These are phyloP conservation scores for Erythrobasidium hasegawianum DNA, from an alignment of 1,284 basidiomycete species.

Conservation along the genomic window DNA sequence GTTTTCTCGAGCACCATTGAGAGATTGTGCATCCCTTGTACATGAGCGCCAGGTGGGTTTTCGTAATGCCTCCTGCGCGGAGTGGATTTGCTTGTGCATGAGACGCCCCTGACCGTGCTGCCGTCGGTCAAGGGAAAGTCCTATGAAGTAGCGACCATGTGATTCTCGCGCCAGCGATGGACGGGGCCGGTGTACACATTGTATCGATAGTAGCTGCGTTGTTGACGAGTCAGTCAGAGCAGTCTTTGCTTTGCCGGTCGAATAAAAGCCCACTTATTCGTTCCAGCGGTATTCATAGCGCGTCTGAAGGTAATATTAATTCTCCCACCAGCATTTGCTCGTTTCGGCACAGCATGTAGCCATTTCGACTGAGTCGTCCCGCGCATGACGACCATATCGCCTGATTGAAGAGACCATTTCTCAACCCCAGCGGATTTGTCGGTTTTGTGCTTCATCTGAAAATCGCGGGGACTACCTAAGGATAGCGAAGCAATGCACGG, in stretches of 20 bases:
- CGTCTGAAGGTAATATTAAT: conserved; percentile 52
- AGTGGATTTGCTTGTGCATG: too few relatives aligned
- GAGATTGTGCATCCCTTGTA: too few relatives aligned
- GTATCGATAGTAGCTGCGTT: conserved; percentile 33
- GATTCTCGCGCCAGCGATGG: conserved; percentile 28
- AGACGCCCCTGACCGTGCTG: too few relatives aligned
- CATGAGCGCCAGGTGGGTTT: too few relatives aligned
- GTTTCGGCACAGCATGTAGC: conserved; percentile 50
- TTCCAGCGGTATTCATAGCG: conserved; percentile 48
- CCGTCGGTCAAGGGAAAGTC: too few relatives aligned
- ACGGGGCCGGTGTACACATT: conserved; percentile 38
- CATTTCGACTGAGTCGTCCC: conserved; percentile 50
- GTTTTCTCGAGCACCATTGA: too few relatives aligned
- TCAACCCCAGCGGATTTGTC: conserved; percentile 45
- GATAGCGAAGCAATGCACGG: conserved; percentile 50
- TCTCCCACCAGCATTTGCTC: conserved; percentile 46
- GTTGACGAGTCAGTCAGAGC: too few relatives aligned
- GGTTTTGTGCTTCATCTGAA: conserved; percentile 48
- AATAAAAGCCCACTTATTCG: conserved; percentile 46
- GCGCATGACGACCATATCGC: conserved; percentile 51
- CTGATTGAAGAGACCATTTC: conserved; percentile 47
- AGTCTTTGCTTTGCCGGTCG: too few relatives aligned
- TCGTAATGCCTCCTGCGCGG: too few relatives aligned
- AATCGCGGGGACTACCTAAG: conserved; percentile 49
- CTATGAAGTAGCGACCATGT: conserved; percentile 16